Conservation (phyloP, 139 green algal species). For the Chlamydomonas schloesseri region DNA sequence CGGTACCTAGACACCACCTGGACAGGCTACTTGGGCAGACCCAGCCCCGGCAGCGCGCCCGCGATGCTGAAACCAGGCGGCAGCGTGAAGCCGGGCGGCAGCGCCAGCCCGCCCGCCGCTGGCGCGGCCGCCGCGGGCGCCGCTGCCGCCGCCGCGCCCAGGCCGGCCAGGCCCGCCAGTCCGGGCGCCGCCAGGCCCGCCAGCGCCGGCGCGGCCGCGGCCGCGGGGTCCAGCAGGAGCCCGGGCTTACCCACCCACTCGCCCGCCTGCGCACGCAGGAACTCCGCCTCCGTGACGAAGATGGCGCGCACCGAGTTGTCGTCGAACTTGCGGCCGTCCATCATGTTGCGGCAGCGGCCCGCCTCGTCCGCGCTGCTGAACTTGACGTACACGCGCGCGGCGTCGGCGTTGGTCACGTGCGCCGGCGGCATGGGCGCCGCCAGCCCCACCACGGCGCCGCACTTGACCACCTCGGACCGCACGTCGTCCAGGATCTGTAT, state of each 20-base stretch:
- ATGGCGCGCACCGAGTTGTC: slow-evolving; percentile 74
- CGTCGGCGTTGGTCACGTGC: slow-evolving; percentile 47
- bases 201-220: background rate
- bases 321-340: slow-evolving; percentile 83
- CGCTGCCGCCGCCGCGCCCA: background rate
- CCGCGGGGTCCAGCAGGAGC: background rate
- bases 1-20: no score
- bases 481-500: slow-evolving; percentile 73
- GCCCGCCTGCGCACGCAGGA: slow-evolving; percentile 60
- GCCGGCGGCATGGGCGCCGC: slow-evolving; percentile 69
- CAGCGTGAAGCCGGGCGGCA: slow-evolving; percentile 35
- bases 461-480: slow-evolving; percentile 72
- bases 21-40: slow-evolving; percentile 33
- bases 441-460: slow-evolving; percentile 71
- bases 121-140: background rate
- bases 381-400: slow-evolving; percentile 78
- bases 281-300: slow-evolving; percentile 76
- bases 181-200: background rate
- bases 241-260: slow-evolving; percentile 71
- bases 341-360: slow-evolving; percentile 66
- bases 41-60: slow-evolving; percentile 13
- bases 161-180: background rate
- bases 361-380: slow-evolving; percentile 64
- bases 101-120: slow-evolving; percentile 9
- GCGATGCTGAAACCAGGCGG: slow-evolving; percentile 18